Conservation (phyloP, 352 stramenopile genomes). For the Globisporangium cederbergense region DNA sequence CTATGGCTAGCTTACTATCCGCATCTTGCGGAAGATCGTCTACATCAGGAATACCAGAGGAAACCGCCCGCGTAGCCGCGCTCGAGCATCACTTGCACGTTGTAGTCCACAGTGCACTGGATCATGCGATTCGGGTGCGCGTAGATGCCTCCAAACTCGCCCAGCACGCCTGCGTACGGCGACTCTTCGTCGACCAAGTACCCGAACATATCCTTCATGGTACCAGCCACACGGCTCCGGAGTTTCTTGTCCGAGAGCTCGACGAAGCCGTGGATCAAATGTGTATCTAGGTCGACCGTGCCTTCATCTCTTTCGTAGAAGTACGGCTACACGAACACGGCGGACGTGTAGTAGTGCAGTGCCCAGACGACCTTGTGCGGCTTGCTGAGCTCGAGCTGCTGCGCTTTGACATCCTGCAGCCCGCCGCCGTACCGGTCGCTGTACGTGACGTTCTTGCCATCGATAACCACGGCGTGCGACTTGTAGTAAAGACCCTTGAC, state of each 20-base stretch:
- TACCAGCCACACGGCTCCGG: conserved; percentile 17
- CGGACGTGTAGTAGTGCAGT: conserved; percentile 36
- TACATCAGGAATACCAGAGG: conserved; percentile 19
- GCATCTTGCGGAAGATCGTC: neutral
- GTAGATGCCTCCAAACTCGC: conserved; percentile 60
- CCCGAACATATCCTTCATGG: conserved; percentile 44
- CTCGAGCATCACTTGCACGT: conserved; percentile 42
- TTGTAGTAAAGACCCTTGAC: conserved; percentile 34
- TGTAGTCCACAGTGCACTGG: conserved; percentile 42
- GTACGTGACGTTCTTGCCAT: conserved; percentile 28
- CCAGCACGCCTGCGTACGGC: conserved; percentile 26
- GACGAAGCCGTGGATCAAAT: conserved; percentile 19
- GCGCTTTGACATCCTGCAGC: conserved; percentile 23
- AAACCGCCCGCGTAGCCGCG: conserved; percentile 49
- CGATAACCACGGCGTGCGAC: conserved; percentile 23
- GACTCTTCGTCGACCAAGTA: conserved; percentile 21
- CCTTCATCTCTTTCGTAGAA: conserved; percentile 24
- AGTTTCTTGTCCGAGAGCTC: conserved; percentile 29
- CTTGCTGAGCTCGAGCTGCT: conserved; percentile 15
- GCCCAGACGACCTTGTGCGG: conserved; percentile 32
- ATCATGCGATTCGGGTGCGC: conserved; percentile 44
- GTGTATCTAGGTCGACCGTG: conserved; percentile 6
- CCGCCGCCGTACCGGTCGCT: conserved; percentile 40
- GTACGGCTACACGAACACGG: conserved; percentile 28
- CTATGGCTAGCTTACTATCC: neutral